Percentiles rank a stretch among this genome's conserved stretches.
Conservation (phyloP, 139 green algal species). For the Haematococcus lacustris region DNA sequence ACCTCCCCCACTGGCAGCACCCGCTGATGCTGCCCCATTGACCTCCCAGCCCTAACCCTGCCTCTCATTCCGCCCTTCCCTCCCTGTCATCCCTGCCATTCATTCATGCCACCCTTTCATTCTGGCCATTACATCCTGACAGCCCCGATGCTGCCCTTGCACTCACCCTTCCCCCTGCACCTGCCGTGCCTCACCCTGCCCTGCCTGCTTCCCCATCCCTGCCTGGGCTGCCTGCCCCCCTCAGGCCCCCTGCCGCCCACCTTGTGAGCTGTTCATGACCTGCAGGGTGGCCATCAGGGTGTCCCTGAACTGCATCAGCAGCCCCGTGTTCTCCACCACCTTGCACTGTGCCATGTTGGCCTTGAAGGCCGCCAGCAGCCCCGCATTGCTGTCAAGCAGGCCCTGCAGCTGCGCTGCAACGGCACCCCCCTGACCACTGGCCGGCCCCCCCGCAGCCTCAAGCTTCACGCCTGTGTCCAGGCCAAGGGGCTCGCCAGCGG, state of each 20-base stretch:
- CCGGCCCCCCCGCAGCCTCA: too few species aligned
- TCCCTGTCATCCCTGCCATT: not conserved
- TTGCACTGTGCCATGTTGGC: slow-evolving; percentile 49
- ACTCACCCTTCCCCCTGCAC: not conserved
- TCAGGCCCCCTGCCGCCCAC: not conserved
- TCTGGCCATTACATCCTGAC: not conserved
- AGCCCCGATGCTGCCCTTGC: not conserved
- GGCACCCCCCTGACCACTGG: not conserved
- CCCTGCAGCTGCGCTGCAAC: not conserved
- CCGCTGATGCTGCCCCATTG: too few species aligned
- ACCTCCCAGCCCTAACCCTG: too few species aligned
- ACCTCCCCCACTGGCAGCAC: too few species aligned
- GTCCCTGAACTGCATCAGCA: slow-evolving; percentile 72
- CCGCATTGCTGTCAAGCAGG: slow-evolving; percentile 38
- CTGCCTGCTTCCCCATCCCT: slow-evolving; percentile 15
- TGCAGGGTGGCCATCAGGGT: slow-evolving; percentile 71
- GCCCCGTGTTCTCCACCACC: slow-evolving; percentile 76
- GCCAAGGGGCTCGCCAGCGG: too few species aligned
- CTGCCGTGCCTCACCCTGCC: not conserved
- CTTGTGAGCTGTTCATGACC: slow-evolving; percentile 56
- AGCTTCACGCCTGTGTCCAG: too few species aligned
- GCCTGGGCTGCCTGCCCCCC: slow-evolving; percentile 53
- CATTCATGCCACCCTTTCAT: not conserved
- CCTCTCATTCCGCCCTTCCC: too few species aligned
- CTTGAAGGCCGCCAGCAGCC: slow-evolving; percentile 56